These are phyloP conservation scores for Ustilago vetiveriae DNA, from an alignment of 1,284 basidiomycete genomes.

Conservation along the genomic window DNA sequence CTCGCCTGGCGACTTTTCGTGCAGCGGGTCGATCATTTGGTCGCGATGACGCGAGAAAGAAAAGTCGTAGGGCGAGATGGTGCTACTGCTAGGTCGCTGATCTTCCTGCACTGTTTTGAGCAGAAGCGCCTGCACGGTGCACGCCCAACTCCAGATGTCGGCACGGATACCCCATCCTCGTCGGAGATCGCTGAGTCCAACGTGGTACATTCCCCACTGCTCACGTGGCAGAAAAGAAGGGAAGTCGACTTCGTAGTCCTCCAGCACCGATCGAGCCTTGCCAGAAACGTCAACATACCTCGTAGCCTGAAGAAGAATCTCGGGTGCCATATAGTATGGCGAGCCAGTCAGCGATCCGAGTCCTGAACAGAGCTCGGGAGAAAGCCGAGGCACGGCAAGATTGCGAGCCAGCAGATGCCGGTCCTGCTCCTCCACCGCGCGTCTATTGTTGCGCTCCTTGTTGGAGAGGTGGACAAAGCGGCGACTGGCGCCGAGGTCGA, in stretches of 20 bases:
- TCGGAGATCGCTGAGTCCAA: constrained; percentile 46
- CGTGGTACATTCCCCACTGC: constrained; percentile 30
- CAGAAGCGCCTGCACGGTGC: constrained; percentile 49
- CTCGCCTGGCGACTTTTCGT: constrained; percentile 39
- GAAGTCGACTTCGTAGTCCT: constrained; percentile 52
- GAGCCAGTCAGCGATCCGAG: constrained; percentile 59
- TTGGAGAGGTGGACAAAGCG: constrained; percentile 54
- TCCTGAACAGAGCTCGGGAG: constrained; percentile 45
- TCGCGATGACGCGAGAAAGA: constrained; percentile 47
- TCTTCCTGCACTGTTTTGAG: constrained; percentile 40
- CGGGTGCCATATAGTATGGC: constrained; percentile 59
- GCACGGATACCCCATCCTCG: constrained; percentile 57
- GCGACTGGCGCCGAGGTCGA: constrained; percentile 55
- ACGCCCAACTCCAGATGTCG: constrained; percentile 62
- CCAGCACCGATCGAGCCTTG: constrained; percentile 39
- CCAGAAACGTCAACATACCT: constrained; percentile 46
- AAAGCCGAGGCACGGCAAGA: constrained; percentile 8
- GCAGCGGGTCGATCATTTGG: constrained; percentile 48
- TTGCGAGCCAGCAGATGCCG: constrained; percentile 7
- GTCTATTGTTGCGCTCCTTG: constrained; percentile 42
- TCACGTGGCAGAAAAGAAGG: constrained; percentile 21
- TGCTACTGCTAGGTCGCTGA: constrained; percentile 40
- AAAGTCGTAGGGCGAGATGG: constrained; percentile 58
- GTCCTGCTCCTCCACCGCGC: constrained; percentile 55
- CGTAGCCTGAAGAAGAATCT: constrained; percentile 57